Conservation (phyloP, 2,329 filamentous ascomycete species). For the Dryadomyces sulphureus region DNA sequence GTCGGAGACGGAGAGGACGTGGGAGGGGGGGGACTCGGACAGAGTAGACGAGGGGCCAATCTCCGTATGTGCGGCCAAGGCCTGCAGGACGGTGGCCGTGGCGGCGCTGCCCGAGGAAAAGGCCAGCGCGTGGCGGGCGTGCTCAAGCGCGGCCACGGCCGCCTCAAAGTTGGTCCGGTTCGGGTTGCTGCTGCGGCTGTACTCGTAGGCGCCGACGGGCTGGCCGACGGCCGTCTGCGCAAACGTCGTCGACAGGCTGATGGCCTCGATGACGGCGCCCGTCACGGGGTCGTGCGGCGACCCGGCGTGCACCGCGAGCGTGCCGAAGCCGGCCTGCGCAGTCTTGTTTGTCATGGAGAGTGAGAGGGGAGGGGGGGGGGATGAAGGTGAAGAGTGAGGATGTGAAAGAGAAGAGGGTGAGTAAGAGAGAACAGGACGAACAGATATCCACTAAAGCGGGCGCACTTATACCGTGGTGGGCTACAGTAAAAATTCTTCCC, state of each 20-base stretch:
- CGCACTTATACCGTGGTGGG: no score
- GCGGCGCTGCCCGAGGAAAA: conserved; percentile 91
- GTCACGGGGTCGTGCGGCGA: conserved; percentile 80
- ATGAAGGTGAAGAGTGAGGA: neutral
- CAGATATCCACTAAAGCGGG: no score
- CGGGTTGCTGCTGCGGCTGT: conserved; percentile 84
- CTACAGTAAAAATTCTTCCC: no score
- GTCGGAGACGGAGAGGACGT: conserved; percentile 92
- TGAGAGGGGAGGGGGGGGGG: neutral
- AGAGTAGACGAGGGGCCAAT: neutral
- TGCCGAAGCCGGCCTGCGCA: conserved; percentile 52
- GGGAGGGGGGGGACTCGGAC: conserved; percentile 44
- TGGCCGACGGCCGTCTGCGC: conserved; percentile 80
- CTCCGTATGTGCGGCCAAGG: conserved; percentile 43
- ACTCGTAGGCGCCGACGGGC: conserved; percentile 82
- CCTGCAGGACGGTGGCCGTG: conserved; percentile 86
- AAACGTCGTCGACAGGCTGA: conserved; percentile 92
- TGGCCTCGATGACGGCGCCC: conserved; percentile 89
- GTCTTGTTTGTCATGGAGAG: neutral
- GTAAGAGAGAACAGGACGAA: neutral
- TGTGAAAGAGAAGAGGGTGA: neutral
- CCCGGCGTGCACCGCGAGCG: conserved; percentile 87
- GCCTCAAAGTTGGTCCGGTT: conserved; percentile 91
- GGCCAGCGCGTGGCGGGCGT: conserved; percentile 81
- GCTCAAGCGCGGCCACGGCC: conserved; percentile 81